Base-by-base conservation (phyloP, 1,139 yeast species). In the Candida pseudoviswanathii region DNA sequence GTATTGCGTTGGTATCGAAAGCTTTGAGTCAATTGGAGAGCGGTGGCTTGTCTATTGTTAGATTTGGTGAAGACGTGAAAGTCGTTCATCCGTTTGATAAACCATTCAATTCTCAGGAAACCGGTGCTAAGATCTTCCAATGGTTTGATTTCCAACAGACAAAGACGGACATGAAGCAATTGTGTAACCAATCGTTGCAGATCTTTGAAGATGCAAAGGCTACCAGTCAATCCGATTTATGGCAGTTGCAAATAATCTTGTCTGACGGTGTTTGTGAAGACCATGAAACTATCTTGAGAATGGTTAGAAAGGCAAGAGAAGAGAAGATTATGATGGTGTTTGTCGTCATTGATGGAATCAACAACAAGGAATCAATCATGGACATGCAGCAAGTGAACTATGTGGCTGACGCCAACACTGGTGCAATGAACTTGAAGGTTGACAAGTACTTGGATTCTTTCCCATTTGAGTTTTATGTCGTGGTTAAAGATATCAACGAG, bases 211-310 rank as follows among this genome's bases (percentile, higher is more conserved):
- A 82, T 51, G 94, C 95, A 1, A 75, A 85, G 54, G 65, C 82
- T 3, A 65, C 74, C 3, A 72, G 80, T 6, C 77, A 77, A 56
- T 68, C 78, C 30, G 97, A 89, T 57, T 78, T 89, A 63, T 94
- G 98, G 97, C 97, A 91, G 69, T 76, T 95, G 56, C 90, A 95
- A 65, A 90, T 95, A 53, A 87, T 95, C 54, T 79, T 95, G 41
- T 89, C 97, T 3, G 99, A 94, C 72, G 99, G 99, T 70, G 90
- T 94, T 44, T 92, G 97, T 67, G 99, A 94, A 66, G 95, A 90
- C 65, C 99, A 94, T 66, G 94, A 81, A 29, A 82, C 88, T 0
- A 77, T 94, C 46, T 83, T 86, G 58, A 78, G 94, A 53, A 75
- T 92, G 61, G 97, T 94, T 5, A 85, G 99, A 63, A 84, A 81